Percentiles rank a stretch among this genome's conserved stretches.
These are phyloP conservation scores for Globisporangium acanthophoron DNA, from an alignment of 352 stramenopile species.

Conservation along the genomic window DNA sequence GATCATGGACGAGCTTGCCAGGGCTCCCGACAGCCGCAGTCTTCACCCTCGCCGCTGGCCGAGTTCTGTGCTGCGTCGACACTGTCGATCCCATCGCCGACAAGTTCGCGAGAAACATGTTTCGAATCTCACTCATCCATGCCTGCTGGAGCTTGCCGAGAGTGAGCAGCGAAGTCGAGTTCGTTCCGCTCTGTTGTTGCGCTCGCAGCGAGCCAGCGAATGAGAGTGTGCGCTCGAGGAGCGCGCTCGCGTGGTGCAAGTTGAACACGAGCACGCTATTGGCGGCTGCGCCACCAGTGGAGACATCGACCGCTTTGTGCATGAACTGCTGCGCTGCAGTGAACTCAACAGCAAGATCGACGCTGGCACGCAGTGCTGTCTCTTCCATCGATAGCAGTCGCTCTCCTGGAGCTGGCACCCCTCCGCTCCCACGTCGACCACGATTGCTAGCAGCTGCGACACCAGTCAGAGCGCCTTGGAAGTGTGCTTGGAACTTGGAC, in stretches of 20 bases:
- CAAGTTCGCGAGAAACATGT: slow-evolving; percentile 35
- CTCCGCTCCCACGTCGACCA: background rate
- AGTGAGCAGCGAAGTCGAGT: slow-evolving; percentile 26
- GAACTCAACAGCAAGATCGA: slow-evolving; percentile 49
- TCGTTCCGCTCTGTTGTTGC: background rate
- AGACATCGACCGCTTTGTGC: background rate
- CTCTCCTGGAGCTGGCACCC: slow-evolving; percentile 3
- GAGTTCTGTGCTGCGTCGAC: background rate
- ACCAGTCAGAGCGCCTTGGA: slow-evolving; percentile 2
- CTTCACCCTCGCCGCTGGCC: background rate
- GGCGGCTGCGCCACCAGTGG: background rate
- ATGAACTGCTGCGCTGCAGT: slow-evolving; percentile 19
- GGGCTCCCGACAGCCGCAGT: background rate
- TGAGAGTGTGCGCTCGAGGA: slow-evolving; percentile 32
- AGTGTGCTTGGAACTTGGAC: slow-evolving; percentile 30
- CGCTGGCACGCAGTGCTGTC: slow-evolving; percentile 37
- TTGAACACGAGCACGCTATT: slow-evolving; percentile 33
- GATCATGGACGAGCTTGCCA: too few relatives aligned
- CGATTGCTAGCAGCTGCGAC: background rate
- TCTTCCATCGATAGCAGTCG: slow-evolving; percentile 33
- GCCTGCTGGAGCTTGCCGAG: slow-evolving; percentile 58
- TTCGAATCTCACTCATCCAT: slow-evolving; percentile 48
- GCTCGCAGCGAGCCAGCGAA: slow-evolving; percentile 17
- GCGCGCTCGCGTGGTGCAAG: slow-evolving; percentile 34
- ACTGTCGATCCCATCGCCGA: background rate